Base-by-base conservation (phyloP, 306 rosid genomes). In the Vicia villosa region DNA sequence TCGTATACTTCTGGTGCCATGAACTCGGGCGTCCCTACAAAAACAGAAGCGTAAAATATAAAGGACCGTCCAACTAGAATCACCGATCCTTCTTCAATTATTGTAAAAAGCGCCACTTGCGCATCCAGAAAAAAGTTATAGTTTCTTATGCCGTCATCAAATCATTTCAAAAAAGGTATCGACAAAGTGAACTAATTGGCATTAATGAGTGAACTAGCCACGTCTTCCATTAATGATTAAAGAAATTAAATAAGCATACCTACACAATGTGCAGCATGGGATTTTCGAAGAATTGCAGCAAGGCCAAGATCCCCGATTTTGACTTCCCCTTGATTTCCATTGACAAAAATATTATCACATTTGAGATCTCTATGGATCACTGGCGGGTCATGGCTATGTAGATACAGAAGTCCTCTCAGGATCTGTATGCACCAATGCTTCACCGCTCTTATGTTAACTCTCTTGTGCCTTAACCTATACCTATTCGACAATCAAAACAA, bases 1-100 rank as follows among this genome's bases (percentile, higher is more conserved):
- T 88, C 89, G 69, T 94, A 94, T 13, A 94, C 97, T 80, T 94
- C 98, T 3, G 98, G 98, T 62, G 98, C 98, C 98, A 94, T 94
- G 83, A 94, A 94, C 77, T 94, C 98, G 0, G 98, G 98, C 5
- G 98, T 90, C 79, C 98, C 98, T 90, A 81, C 16, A 28, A 74
- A 77, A 74, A 57, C 10, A 52, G 26, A 63, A 62, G 16, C 10
- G 61, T 14, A 72, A 63, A 64, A 63, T 15, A 61, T 81, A 32
- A 83, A 58, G 6, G 55, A 34, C 13, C 24, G 15, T 46, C 66
- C 17, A 52, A 59, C 61, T 67, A 61, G 64, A 76, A 63, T 12
- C 16, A 6, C 10, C 5, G 13, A 64, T 43, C 47, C 19, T 41
- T 42, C 42, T 9, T 46, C 52, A 30, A 43, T 21, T 61, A 20